Conservation (phyloP, 2,329 filamentous ascomycete genomes). For the Myriosclerotinia duriaeana region DNA sequence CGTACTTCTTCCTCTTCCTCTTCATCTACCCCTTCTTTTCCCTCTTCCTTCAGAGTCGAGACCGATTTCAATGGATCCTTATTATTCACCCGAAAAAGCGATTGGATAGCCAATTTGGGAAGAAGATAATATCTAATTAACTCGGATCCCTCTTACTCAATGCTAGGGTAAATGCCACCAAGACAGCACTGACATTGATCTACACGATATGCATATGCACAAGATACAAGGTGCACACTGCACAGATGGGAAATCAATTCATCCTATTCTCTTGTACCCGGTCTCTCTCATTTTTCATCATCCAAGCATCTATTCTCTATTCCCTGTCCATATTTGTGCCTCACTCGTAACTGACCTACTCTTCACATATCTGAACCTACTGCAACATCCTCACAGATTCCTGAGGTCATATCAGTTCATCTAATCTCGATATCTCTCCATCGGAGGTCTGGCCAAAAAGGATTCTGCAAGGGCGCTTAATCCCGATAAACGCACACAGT, state of each 20-base stretch:
- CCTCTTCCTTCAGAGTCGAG: neutral
- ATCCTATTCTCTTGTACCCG: conserved; percentile 3
- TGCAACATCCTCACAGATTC: neutral
- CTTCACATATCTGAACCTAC: neutral
- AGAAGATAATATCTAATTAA: neutral
- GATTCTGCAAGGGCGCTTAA: conserved; percentile 8
- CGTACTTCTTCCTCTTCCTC: neutral
- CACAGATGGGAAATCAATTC: conserved; percentile 12
- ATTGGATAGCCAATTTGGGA: neutral
- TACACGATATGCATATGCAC: conserved; percentile 13
- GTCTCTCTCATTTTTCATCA: neutral
- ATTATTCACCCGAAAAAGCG: neutral
- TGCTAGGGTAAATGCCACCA: neutral
- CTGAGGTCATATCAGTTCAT: neutral
- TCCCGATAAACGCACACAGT: neutral
- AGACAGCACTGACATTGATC: conserved; percentile 3
- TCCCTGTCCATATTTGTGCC: neutral
- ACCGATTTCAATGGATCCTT: neutral
- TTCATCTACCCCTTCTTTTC: too few species aligned
- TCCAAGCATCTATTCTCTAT: conserved; percentile 4
- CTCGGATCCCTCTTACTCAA: neutral
- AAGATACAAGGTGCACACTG: neutral
- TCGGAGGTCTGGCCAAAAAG: neutral
- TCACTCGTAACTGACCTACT: neutral
- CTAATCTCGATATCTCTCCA: conserved; percentile 14